Conservation (phyloP, 345 rosid genomes). For the Gossypium sturtianum region DNA sequence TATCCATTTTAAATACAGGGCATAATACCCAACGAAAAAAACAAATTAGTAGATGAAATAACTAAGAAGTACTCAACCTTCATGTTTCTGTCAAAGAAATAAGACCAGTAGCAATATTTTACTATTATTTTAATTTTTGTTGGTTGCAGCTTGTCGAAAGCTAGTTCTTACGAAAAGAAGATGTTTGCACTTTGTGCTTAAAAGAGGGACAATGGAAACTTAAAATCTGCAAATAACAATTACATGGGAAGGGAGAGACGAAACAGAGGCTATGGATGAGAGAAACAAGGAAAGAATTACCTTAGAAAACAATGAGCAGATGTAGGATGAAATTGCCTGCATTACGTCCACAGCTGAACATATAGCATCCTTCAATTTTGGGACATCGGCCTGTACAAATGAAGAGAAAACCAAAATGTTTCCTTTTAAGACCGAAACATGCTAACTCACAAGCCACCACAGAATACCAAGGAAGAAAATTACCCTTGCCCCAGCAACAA, state of each 20-base stretch:
- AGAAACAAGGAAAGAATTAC: constrained; percentile 23
- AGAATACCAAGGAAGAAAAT: not conserved
- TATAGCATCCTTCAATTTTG: constrained; percentile 65
- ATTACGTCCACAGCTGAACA: constrained; percentile 83
- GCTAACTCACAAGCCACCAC: not conserved
- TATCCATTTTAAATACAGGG: not conserved
- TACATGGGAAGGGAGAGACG: not conserved
- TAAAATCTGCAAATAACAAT: not conserved
- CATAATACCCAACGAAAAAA: not conserved
- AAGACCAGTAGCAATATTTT: not conserved
- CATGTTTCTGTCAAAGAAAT: not conserved
- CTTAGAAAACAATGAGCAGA: constrained; percentile 60
- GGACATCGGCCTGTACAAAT: constrained; percentile 63
- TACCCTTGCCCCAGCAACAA: constrained; percentile 75
- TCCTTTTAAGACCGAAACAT: constrained; percentile 7
- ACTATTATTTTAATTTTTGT: not conserved
- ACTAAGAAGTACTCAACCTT: not conserved
- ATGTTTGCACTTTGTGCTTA: not conserved
- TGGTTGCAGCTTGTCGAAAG: not conserved
- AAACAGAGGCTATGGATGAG: not conserved
- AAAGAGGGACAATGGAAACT: not conserved
- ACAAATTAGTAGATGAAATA: not conserved
- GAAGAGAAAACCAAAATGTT: not conserved
- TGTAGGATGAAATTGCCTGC: constrained; percentile 84
- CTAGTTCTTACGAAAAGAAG: not conserved